Conservation (phyloP, 352 stramenopile species). For the Pythium sp. region DNA sequence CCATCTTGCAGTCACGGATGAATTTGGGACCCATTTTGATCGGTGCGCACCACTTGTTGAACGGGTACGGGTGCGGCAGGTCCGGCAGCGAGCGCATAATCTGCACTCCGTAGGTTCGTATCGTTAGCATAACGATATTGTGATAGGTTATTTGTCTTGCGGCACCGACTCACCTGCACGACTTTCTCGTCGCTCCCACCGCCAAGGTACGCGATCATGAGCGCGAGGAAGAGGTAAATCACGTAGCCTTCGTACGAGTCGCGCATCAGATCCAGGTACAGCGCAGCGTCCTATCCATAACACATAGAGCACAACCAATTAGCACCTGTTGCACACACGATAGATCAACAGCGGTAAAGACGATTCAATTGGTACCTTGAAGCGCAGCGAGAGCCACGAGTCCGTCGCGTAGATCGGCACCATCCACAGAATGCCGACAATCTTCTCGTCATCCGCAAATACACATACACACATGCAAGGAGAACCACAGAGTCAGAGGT, state of each 20-base stretch:
- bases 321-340: too few species aligned
- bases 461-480: slow-evolving; percentile 14
- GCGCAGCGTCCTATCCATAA: slow-evolving; percentile 45
- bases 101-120: slow-evolving; percentile 15
- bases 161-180: slow-evolving; percentile 30
- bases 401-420: slow-evolving; percentile 97
- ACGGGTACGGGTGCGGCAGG: slow-evolving; percentile 73
- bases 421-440: slow-evolving; percentile 98
- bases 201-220: slow-evolving; percentile 96
- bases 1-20: slow-evolving; percentile 93
- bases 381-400: slow-evolving; percentile 96
- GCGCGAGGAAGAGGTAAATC: slow-evolving; percentile 96
- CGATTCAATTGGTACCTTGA: slow-evolving; percentile 60
- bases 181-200: slow-evolving; percentile 89
- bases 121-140: background rate
- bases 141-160: too few species aligned
- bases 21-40: slow-evolving; percentile 87
- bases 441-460: slow-evolving; percentile 54
- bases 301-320: background rate
- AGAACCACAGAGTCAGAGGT: background rate
- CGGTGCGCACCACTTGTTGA: slow-evolving; percentile 56
- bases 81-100: slow-evolving; percentile 55
- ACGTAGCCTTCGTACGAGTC: slow-evolving; percentile 99
- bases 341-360: too few species aligned
- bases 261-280: slow-evolving; percentile 93